Evolutionary conservation across 306 rosid species (phyloP).

Genomic region (peach (Prunus persica)): DNA sequence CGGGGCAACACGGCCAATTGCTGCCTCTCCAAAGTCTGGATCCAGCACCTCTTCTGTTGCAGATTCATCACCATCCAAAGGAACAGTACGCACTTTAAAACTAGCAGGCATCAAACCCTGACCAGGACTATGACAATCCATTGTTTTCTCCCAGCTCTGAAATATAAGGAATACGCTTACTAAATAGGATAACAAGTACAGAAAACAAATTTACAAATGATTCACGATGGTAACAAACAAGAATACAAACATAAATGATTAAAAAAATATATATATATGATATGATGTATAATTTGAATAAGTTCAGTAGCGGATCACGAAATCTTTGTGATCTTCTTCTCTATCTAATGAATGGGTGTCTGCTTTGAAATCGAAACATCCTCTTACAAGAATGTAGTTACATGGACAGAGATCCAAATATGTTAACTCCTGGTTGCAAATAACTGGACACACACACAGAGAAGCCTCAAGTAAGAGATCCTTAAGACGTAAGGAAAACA

Average conservation of each 20-base stretch:
- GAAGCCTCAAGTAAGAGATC: not conserved
- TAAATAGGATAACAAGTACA: not conserved
- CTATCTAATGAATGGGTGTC: too few species aligned
- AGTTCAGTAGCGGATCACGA: too few species aligned
- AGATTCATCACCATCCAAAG: conserved; percentile 76
- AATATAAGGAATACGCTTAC: conserved; percentile 17
- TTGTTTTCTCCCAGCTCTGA: conserved; percentile 97
- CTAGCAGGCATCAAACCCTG: conserved; percentile 97
- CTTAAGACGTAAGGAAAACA: not conserved
- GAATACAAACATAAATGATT: not conserved
- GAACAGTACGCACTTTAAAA: conserved; percentile 81
- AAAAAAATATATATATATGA: not conserved
- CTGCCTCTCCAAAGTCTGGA: conserved; percentile 95
- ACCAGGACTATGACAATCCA: conserved; percentile 92
- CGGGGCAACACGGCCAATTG: conserved; percentile 92
- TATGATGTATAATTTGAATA: not conserved
- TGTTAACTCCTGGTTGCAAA: not conserved
- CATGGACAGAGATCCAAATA: not conserved
- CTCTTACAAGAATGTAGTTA: not conserved
- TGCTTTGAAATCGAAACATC: not conserved
- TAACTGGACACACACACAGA: not conserved
- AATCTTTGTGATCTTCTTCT: too few species aligned
- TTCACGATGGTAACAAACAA: not conserved
- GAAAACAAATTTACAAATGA: not conserved
- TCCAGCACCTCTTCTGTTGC: conserved; percentile 86